Conservation (phyloP, 2,329 filamentous ascomycete species). For the Penicillium sp. region DNA sequence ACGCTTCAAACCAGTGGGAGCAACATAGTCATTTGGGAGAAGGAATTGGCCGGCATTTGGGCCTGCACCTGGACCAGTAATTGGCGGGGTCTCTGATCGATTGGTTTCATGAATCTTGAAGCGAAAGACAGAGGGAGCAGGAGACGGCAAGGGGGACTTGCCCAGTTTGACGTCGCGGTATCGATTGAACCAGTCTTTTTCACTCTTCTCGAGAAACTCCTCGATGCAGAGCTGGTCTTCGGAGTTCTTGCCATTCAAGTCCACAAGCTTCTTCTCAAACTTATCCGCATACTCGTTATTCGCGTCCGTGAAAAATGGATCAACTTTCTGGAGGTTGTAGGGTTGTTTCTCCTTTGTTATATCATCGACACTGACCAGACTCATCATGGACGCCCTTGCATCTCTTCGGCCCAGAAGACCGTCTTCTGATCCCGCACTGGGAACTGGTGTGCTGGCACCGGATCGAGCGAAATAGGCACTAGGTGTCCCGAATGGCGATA, state of each 20-base stretch:
- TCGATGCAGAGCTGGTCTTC: slow-evolving; percentile 63
- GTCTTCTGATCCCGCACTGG: not conserved
- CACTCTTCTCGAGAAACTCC: slow-evolving; percentile 62
- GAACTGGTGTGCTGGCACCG: slow-evolving; percentile 6
- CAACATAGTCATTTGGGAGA: slow-evolving; percentile 56
- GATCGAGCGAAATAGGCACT: slow-evolving; percentile 7
- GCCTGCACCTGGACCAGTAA: slow-evolving; percentile 35
- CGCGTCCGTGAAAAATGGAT: slow-evolving; percentile 66
- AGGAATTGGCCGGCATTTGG: slow-evolving; percentile 51
- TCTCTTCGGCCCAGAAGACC: slow-evolving; percentile 26
- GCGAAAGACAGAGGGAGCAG: slow-evolving; percentile 26
- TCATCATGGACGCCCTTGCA: slow-evolving; percentile 51
- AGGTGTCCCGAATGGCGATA: slow-evolving; percentile 8
- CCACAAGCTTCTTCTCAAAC: slow-evolving; percentile 58
- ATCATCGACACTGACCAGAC: slow-evolving; percentile 54
- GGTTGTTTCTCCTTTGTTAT: slow-evolving; percentile 53
- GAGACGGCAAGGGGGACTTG: slow-evolving; percentile 38
- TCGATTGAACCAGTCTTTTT: slow-evolving; percentile 65
- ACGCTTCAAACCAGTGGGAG: slow-evolving; percentile 58
- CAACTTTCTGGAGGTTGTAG: slow-evolving; percentile 64
- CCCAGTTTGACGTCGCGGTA: slow-evolving; percentile 61
- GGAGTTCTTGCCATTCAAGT: slow-evolving; percentile 58
- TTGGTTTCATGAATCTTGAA: slow-evolving; percentile 7
- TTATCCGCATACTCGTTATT: slow-evolving; percentile 60
- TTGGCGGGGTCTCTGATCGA: slow-evolving; percentile 34